Evolutionary conservation across 192 early-diverging fungal genomes (phyloP).

Genomic region (Coemansia nantahalensis): DNA sequence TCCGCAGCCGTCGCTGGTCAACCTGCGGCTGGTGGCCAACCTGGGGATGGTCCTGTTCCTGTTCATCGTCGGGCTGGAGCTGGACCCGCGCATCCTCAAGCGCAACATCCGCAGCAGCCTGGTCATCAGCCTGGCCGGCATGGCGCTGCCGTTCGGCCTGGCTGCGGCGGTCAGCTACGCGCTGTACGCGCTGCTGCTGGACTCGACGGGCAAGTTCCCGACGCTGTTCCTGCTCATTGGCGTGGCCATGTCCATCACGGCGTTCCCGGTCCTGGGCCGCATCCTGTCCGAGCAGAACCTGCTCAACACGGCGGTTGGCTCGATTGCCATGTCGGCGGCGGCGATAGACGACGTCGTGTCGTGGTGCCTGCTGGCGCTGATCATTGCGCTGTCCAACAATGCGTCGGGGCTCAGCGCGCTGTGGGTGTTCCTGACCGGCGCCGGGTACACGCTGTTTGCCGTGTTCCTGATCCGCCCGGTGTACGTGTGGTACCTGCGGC

Average conservation of each 20-base stretch:
- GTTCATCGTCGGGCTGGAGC: conserved; percentile 85
- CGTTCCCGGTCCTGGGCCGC: conserved; percentile 93
- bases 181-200: conserved; percentile 58
- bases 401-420: conserved; percentile 66
- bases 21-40: conserved; percentile 76
- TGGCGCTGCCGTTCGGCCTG: conserved; percentile 76
- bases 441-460: conserved; percentile 72
- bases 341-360: conserved; percentile 84
- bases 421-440: conserved; percentile 73
- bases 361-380: conserved; percentile 81
- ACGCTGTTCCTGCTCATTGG: conserved; percentile 84
- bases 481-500: conserved; percentile 30
- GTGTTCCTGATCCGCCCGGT: conserved; percentile 67
- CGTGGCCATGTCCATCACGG: conserved; percentile 91
- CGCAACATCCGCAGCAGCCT: conserved; percentile 56
- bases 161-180: conserved; percentile 73
- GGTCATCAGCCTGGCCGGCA: conserved; percentile 74
- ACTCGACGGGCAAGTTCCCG: conserved; percentile 53
- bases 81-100: conserved; percentile 64
- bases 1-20: conserved; percentile 62
- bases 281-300: conserved; percentile 89
- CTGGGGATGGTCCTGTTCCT: conserved; percentile 87
- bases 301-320: conserved; percentile 74
- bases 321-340: conserved; percentile 80
- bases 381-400: conserved; percentile 84